phyloP scores from a whole-genome alignment of 163 green algal species.

The Trebouxiophyceae sp. region DNA sequence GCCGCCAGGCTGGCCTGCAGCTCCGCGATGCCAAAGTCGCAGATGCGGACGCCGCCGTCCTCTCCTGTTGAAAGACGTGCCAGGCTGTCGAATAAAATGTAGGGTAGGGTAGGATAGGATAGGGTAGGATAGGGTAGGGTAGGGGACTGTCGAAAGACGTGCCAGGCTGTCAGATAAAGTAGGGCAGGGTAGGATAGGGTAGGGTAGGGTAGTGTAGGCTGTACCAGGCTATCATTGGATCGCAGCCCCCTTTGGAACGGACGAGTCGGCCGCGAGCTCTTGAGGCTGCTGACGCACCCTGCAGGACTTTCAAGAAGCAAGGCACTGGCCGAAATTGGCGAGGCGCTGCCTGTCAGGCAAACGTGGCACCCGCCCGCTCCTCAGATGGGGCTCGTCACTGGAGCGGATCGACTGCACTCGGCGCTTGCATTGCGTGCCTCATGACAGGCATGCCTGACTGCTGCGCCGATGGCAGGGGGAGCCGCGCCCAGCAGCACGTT shows the following conservation, averaged over 20 bases:
- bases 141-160: too few relatives aligned
- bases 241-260: neutral
- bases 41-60: conserved; percentile 19
- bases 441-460: neutral
- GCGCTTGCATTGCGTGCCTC: neutral
- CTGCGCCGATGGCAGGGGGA: neutral
- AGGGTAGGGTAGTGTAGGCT: too few relatives aligned
- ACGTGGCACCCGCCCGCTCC: neutral
- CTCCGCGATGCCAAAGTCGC: conserved; percentile 67
- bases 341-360: neutral
- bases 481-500: conserved; percentile 66
- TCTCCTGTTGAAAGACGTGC: too few relatives aligned
- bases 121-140: too few relatives aligned
- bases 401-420: neutral
- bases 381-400: neutral
- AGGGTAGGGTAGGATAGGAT: too few relatives aligned
- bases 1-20: conserved; percentile 6
- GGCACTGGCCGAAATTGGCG: neutral
- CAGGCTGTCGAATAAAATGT: too few relatives aligned
- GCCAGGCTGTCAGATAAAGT: too few relatives aligned
- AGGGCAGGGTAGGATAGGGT: too few relatives aligned
- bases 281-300: too few relatives aligned
- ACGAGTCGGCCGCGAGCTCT: too few relatives aligned
- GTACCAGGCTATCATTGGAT: too few relatives aligned
- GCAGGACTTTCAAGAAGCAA: neutral